phyloP scores from a whole-genome alignment of 768 basidiomycete species.

The Russula compacta region DNA sequence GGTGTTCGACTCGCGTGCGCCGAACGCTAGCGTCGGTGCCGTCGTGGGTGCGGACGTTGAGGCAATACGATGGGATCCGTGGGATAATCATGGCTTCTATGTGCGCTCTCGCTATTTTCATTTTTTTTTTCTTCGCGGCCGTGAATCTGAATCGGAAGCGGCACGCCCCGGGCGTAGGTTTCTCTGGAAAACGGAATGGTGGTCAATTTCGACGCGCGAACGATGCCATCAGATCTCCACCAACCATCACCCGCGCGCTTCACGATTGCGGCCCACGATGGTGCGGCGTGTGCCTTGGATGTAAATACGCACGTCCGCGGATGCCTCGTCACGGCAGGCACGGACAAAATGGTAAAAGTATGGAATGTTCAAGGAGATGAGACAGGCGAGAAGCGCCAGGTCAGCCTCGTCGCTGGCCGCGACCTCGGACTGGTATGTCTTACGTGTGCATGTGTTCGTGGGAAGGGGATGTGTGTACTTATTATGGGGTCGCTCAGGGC shows the following conservation, averaged over 20 bases:
- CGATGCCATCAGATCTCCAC: slow-evolving; percentile 61
- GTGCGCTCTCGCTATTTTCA: slow-evolving; percentile 36
- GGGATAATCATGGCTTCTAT: slow-evolving; percentile 81
- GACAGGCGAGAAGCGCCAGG: slow-evolving; percentile 52
- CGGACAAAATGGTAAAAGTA: slow-evolving; percentile 90
- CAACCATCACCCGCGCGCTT: slow-evolving; percentile 64
- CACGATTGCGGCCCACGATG: slow-evolving; percentile 90
- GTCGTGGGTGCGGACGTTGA: slow-evolving; percentile 89
- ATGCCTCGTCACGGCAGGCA: slow-evolving; percentile 88
- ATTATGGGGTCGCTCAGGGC: slow-evolving; percentile 45
- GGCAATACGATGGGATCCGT: slow-evolving; percentile 91
- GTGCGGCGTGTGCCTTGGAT: slow-evolving; percentile 81
- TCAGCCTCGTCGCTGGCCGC: slow-evolving; percentile 76
- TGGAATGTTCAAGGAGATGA: slow-evolving; percentile 82
- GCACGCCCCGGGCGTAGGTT: slow-evolving; percentile 42
- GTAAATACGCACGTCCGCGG: slow-evolving; percentile 86
- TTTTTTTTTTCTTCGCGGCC: background rate
- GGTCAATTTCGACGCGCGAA: slow-evolving; percentile 84
- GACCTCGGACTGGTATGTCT: slow-evolving; percentile 81
- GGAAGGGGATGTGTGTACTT: background rate
- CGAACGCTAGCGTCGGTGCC: slow-evolving; percentile 74
- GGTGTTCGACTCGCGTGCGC: slow-evolving; percentile 85
- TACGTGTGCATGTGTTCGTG: background rate
- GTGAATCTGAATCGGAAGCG: background rate
- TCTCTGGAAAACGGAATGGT: slow-evolving; percentile 93